These are phyloP conservation scores for Neofusicoccum sp. DNA, from an alignment of 2,329 filamentous ascomycete genomes.

Conservation along the genomic window DNA sequence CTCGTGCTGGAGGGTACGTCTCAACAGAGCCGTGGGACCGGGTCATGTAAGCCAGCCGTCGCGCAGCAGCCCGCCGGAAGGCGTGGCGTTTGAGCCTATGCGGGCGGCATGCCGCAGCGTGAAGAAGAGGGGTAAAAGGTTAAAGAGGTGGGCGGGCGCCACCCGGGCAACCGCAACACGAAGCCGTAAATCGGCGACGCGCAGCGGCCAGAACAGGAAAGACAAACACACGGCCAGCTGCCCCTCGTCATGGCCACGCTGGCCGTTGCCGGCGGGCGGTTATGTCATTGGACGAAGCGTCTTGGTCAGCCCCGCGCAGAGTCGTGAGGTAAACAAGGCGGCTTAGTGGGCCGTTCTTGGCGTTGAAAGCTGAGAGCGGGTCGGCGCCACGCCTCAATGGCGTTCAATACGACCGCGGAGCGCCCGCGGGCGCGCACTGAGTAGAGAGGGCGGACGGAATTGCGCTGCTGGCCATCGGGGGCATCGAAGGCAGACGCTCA, in stretches of 20 bases:
- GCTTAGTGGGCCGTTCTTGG: not conserved
- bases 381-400: not conserved
- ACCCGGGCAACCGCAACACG: not conserved
- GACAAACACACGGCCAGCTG: not conserved
- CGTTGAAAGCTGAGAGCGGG: not conserved
- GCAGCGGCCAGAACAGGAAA: not conserved
- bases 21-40: not conserved
- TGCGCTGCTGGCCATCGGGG: constrained; percentile 5
- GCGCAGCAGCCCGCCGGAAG: not conserved
- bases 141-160: not conserved
- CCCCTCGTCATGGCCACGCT: constrained; percentile 9
- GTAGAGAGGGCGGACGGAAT: not conserved
- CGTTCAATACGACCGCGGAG: no score
- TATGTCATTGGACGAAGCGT: constrained; percentile 7
- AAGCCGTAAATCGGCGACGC: constrained; percentile 4
- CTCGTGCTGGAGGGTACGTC: not conserved
- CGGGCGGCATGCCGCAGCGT: not conserved
- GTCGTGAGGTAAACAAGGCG: not conserved
- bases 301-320: constrained; percentile 14
- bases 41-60: not conserved
- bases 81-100: not conserved
- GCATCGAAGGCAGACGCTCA: not conserved
- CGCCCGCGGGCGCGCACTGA: not conserved
- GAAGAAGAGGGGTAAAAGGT: constrained; percentile 6
- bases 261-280: not conserved